Evolutionary conservation across 805 yeast genomes (phyloP).

Genomic region (Yarrowia yakushimensis): DNA sequence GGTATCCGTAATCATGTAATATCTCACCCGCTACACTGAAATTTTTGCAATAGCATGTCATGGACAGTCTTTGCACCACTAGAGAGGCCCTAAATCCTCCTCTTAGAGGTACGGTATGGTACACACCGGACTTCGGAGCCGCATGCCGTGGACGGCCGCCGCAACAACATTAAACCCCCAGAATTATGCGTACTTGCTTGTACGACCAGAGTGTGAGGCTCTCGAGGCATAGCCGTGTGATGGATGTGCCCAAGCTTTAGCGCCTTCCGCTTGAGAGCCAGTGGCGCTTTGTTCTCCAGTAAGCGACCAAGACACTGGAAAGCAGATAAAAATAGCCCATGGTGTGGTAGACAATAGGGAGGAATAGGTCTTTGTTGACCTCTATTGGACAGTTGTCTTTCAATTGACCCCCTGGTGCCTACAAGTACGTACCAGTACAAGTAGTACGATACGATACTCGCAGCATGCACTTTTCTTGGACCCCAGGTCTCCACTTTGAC

Average conservation of each 20-base stretch:
- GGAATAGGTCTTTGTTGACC: too few species aligned
- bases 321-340: background rate
- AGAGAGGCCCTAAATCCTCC: background rate
- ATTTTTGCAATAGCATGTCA: background rate
- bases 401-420: too few species aligned
- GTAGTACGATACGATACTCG: too few species aligned
- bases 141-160: background rate
- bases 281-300: background rate
- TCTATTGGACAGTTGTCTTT: too few species aligned
- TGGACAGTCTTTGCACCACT: background rate
- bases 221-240: constrained; percentile 15
- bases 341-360: background rate
- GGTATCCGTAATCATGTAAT: background rate
- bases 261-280: background rate
- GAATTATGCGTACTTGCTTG: background rate
- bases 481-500: background rate
- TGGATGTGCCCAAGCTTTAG: background rate
- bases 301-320: background rate
- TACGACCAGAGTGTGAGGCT: constrained; percentile 3
- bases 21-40: background rate
- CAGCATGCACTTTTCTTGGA: background rate
- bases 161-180: background rate
- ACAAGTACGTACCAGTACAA: too few species aligned
- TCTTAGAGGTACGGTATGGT: too few species aligned
- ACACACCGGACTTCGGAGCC: background rate